Base-by-base conservation (phyloP, 2,329 filamentous ascomycete genomes). In the Colletotrichum lupini region DNA sequence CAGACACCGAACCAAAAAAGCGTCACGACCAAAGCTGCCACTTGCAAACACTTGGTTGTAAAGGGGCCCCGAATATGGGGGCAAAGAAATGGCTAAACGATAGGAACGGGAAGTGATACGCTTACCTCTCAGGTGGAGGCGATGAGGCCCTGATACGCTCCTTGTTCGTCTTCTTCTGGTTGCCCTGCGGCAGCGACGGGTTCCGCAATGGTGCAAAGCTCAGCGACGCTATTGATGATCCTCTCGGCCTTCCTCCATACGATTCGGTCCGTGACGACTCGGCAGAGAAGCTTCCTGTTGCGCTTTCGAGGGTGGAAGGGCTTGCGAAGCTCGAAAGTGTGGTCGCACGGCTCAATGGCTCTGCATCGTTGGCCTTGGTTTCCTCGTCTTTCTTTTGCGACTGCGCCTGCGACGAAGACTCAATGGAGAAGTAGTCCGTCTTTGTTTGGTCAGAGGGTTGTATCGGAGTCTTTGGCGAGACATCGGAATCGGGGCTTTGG, bases 71-170 rank as follows among this genome's bases (percentile, higher is more conserved):
- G 22, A 42, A 42, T 14, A 30, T 11, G 58, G 42, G 37, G 16
- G 3, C 53, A 32, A 28, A 22, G 8, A 22, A 12, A 66, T 24
- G 7, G 24, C 28, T 6, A 7, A 42, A 49, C 28, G 42, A 16
- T 58, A n/a, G 53, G 68, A 71, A 65, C 70, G 52, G 58, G 55
- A 67, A 42, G 28, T 12, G 30, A 26, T 65, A 55, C 14, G 75
- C 85, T 83, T 82, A 90, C 88, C 86, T 87, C 70, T 80, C 76
- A 73, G 87, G 85, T 37, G 85, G 83, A 28, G 88, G 88, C 30
- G 88, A 89, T 49, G 83, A 85, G 28, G 80, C 84, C 67, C 85
- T 80, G 59, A 85, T 84, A 28, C 86, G 83, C 63, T 75, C 79
- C 42, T 82, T 83, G 63, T 82, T 81, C 58, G 86, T 85, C 67